phyloP scores from a whole-genome alignment of 2,329 filamentous ascomycete genomes.

The Hymenoscyphus salicellus region DNA sequence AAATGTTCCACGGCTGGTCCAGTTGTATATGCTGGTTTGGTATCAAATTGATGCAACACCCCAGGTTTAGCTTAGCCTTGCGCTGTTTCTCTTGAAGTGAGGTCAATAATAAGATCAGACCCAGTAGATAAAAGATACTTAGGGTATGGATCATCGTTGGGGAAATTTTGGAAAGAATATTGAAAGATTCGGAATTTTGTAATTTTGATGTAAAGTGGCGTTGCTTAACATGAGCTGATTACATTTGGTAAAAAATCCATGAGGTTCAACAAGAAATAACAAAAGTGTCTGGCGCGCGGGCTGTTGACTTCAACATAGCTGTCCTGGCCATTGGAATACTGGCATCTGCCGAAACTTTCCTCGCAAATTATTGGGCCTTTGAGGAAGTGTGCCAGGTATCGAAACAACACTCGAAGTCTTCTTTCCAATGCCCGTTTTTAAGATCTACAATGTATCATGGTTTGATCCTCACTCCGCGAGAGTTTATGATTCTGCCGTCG shows the following conservation, averaged over 20 bases:
- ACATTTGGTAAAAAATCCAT: constrained; percentile 50
- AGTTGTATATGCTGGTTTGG: constrained; percentile 3
- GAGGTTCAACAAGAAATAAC: constrained; percentile 46
- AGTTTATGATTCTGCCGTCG: constrained; percentile 62
- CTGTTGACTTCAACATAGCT: constrained; percentile 46
- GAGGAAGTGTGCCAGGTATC: constrained; percentile 64
- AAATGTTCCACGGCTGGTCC: not conserved
- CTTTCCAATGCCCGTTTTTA: constrained; percentile 39
- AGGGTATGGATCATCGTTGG: constrained; percentile 61
- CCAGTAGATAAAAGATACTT: constrained; percentile 3
- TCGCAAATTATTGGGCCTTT: constrained; percentile 58
- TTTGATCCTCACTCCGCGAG: constrained; percentile 46
- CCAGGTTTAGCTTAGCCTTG: constrained; percentile 34
- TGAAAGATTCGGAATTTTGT: no score
- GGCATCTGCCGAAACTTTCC: constrained; percentile 58
- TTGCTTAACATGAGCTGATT: constrained; percentile 57
- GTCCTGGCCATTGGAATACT: constrained; percentile 48
- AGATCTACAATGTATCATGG: constrained; percentile 56
- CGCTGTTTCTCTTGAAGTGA: constrained; percentile 21
- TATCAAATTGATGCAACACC: constrained; percentile 36
- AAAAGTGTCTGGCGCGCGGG: constrained; percentile 36
- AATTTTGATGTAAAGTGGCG: no score
- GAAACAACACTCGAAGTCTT: constrained; percentile 47
- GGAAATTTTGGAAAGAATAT: constrained; percentile 32
- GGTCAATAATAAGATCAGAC: constrained; percentile 4